Conservation (phyloP, 1,284 basidiomycete species). For the Malassezia brasiliensis region DNA sequence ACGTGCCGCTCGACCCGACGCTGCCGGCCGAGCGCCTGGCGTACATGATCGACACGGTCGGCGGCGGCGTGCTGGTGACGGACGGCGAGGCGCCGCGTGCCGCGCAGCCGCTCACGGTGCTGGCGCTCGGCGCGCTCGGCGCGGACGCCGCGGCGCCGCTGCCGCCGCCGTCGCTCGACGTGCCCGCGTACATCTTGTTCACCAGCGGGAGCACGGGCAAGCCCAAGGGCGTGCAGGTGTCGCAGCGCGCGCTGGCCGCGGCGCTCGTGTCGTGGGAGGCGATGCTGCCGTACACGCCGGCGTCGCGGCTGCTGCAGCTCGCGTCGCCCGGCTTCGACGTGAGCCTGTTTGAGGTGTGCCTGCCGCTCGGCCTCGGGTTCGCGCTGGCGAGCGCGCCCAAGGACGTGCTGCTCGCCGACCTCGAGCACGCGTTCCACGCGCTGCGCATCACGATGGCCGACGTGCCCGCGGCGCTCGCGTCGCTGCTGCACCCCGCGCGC, state of each 20-base stretch:
- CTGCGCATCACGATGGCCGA: slow-evolving; percentile 42
- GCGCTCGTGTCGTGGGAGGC: slow-evolving; percentile 39
- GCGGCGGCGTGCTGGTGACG: slow-evolving; percentile 17
- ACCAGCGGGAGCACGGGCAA: slow-evolving; percentile 41
- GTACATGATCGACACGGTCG: slow-evolving; percentile 37
- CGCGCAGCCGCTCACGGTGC: neutral
- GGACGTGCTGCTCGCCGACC: slow-evolving; percentile 35
- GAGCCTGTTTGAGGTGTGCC: slow-evolving; percentile 44
- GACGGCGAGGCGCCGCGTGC: neutral
- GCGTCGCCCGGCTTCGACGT: slow-evolving; percentile 45
- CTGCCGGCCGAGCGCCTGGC: slow-evolving; percentile 32
- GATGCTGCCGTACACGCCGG: slow-evolving; percentile 28
- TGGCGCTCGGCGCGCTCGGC: neutral
- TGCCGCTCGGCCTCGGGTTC: slow-evolving; percentile 40
- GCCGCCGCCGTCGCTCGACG: slow-evolving; percentile 14
- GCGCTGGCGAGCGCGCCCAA: slow-evolving; percentile 40
- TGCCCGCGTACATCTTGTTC: slow-evolving; percentile 39
- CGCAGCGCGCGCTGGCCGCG: slow-evolving; percentile 35
- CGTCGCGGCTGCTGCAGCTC: slow-evolving; percentile 39
- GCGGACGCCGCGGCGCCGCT: neutral
- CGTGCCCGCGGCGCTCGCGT: slow-evolving; percentile 40
- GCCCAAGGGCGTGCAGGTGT: slow-evolving; percentile 42
- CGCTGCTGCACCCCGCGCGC: slow-evolving; percentile 31
- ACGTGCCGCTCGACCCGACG: slow-evolving; percentile 40
- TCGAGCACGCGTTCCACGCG: slow-evolving; percentile 28